phyloP scores from a whole-genome alignment of 345 rosid genomes.

The Arabis hirsuta region DNA sequence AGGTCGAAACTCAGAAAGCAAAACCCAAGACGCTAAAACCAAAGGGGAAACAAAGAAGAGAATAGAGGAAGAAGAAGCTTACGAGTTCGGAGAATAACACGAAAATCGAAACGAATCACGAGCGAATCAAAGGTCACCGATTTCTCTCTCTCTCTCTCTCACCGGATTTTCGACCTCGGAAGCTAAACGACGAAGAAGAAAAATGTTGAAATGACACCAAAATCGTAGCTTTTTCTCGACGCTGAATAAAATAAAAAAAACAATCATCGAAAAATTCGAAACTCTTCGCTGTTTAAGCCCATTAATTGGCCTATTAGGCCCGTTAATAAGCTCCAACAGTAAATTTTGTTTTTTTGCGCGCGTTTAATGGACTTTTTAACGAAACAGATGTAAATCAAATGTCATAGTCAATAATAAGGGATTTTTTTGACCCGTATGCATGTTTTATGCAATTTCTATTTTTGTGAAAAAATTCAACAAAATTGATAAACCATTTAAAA shows the following conservation, averaged over 20 bases:
- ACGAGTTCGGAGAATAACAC: constrained; percentile 4
- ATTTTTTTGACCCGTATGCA: constrained; percentile 11
- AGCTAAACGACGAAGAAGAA: constrained; percentile 40
- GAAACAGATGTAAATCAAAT: background rate
- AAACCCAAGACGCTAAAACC: constrained; percentile 2
- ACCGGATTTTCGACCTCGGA: constrained; percentile 26
- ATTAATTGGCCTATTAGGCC: background rate
- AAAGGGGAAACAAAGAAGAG: background rate
- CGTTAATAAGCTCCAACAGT: background rate
- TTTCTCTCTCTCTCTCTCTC: background rate
- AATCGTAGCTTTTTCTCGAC: constrained; percentile 46
- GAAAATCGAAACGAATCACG: background rate
- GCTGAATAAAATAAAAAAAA: constrained; percentile 29
- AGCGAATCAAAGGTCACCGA: constrained; percentile 26
- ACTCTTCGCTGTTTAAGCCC: background rate
- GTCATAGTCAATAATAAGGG: background rate
- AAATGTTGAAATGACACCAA: constrained; percentile 16
- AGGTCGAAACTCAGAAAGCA: constrained; percentile 21
- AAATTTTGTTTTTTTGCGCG: constrained; percentile 5
- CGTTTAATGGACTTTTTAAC: background rate
- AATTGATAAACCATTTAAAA: background rate
- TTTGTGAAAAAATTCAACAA: background rate
- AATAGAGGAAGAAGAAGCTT: constrained; percentile 24
- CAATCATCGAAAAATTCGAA: too few relatives aligned
- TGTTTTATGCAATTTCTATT: background rate